phyloP scores from a whole-genome alignment of 257 asterid genomes.

The Gentiana macrophylla region DNA sequence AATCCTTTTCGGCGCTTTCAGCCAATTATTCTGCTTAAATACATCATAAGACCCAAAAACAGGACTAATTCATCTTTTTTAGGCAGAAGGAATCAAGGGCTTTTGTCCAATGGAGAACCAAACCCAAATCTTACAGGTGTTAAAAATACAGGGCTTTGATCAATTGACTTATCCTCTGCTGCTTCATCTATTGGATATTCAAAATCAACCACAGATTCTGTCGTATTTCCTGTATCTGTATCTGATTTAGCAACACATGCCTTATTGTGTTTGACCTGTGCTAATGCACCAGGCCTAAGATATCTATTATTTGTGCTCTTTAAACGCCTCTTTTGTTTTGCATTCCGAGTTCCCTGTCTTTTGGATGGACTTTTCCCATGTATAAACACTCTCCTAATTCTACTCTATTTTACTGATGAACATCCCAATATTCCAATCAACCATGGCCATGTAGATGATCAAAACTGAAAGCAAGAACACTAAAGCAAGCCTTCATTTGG shows the following conservation, averaged over 20 bases:
- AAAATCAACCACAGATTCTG: slow-evolving; percentile 39
- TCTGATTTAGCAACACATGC: slow-evolving; percentile 60
- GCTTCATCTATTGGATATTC: slow-evolving; percentile 19
- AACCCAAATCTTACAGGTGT: slow-evolving; percentile 53
- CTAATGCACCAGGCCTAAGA: slow-evolving; percentile 85
- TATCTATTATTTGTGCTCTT: slow-evolving; percentile 40
- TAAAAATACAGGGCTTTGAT: slow-evolving; percentile 25
- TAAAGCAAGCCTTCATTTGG: too few species aligned
- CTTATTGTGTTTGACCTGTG: slow-evolving; percentile 68
- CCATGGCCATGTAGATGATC: too few species aligned
- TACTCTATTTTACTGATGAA: too few species aligned
- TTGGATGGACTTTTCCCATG: slow-evolving; percentile 69
- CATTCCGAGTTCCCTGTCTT: slow-evolving; percentile 36
- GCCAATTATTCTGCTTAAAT: slow-evolving; percentile 30
- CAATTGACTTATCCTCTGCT: slow-evolving; percentile 18
- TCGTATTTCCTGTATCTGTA: slow-evolving; percentile 71
- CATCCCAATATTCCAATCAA: too few species aligned
- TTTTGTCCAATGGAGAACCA: slow-evolving; percentile 27
- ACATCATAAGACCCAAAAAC: slow-evolving; percentile 14
- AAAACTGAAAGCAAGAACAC: too few species aligned
- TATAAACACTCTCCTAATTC: too few species aligned
- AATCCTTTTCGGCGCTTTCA: slow-evolving; percentile 63
- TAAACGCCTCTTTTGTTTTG: slow-evolving; percentile 40
- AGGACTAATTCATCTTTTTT: slow-evolving; percentile 34
- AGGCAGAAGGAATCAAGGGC: slow-evolving; percentile 37